A percentile compares a stretch with the other conserved stretches of the same genome.
These are phyloP conservation scores for Hemileia vastatrix DNA, from an alignment of 1,284 basidiomycete species.

Conservation along the genomic window DNA sequence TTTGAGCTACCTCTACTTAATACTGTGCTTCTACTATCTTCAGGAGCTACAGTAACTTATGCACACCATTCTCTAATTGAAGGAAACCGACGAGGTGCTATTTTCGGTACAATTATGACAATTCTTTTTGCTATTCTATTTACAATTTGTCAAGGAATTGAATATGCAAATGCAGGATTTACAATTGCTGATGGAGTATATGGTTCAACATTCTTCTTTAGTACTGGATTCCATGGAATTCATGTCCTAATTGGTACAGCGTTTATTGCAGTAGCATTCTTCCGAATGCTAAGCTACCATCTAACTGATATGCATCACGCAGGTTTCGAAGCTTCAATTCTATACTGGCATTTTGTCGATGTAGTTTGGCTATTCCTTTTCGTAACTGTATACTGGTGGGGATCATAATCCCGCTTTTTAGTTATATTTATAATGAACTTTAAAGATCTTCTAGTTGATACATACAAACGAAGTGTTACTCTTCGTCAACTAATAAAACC, in stretches of 20 bases:
- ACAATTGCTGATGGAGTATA: conserved; percentile 43
- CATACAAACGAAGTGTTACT: no score
- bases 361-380: conserved; percentile 46
- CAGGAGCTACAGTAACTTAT: conserved; percentile 40
- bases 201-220: conserved; percentile 42
- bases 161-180: conserved; percentile 40
- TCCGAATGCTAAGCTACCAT: conserved; percentile 37
- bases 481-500: no score
- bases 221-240: conserved; percentile 43
- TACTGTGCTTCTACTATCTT: conserved; percentile 38
- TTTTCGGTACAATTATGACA: conserved; percentile 35
- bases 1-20: conserved; percentile 40
- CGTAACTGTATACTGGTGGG: conserved; percentile 43
- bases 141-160: conserved; percentile 44
- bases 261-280: conserved; percentile 35
- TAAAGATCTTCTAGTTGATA: no score
- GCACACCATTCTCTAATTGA: conserved; percentile 36
- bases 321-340: conserved; percentile 41
- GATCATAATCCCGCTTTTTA: no score
- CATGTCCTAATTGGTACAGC: conserved; percentile 42
- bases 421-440: no score
- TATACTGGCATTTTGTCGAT: conserved; percentile 44
- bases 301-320: conserved; percentile 43
- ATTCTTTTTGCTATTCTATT: conserved; percentile 40
- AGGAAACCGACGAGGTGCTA: conserved; percentile 35